A percentile compares a stretch with the other conserved stretches of the same genome.
Evolutionary conservation across 176 grass and related monocot species (phyloP).

Genomic region (Aegilops umbellulata): DNA sequence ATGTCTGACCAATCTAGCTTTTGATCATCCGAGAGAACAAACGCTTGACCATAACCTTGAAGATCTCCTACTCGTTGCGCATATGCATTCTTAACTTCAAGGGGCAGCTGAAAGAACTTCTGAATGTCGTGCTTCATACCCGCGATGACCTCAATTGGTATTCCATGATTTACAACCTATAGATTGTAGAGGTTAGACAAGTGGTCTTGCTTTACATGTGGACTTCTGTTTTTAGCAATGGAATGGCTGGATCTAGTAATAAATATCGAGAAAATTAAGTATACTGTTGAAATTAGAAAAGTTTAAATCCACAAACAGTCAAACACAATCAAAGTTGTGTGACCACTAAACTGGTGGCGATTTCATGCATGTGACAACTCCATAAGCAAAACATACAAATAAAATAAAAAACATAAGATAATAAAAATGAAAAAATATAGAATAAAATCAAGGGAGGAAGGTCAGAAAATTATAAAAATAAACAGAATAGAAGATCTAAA

Average conservation of each 20-base stretch:
- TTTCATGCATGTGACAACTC: too few relatives aligned
- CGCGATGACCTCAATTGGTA: slow-evolving; percentile 32
- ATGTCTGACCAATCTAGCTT: slow-evolving; percentile 65
- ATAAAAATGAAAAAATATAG: too few relatives aligned
- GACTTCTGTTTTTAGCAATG: not conserved
- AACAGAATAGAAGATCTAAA: too few relatives aligned
- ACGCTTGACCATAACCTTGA: slow-evolving; percentile 56
- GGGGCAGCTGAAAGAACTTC: slow-evolving; percentile 43
- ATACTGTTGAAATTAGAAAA: not conserved
- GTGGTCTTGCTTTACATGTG: not conserved
- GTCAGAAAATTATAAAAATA: too few relatives aligned
- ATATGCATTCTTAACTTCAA: slow-evolving; percentile 38
- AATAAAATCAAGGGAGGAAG: too few relatives aligned
- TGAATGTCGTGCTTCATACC: slow-evolving; percentile 30
- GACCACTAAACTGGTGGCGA: too few relatives aligned
- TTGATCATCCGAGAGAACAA: slow-evolving; percentile 39
- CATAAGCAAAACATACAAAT: too few relatives aligned
- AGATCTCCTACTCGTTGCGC: slow-evolving; percentile 39
- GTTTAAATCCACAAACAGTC: not conserved
- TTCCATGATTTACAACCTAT: slow-evolving; percentile 48
- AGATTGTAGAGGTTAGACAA: not conserved
- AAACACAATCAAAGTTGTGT: not conserved
- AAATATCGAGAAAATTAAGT: not conserved
- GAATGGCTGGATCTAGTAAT: not conserved
- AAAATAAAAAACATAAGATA: too few relatives aligned